phyloP scores from a whole-genome alignment of 164 flowering plant species.

The Vitis labrusca region DNA sequence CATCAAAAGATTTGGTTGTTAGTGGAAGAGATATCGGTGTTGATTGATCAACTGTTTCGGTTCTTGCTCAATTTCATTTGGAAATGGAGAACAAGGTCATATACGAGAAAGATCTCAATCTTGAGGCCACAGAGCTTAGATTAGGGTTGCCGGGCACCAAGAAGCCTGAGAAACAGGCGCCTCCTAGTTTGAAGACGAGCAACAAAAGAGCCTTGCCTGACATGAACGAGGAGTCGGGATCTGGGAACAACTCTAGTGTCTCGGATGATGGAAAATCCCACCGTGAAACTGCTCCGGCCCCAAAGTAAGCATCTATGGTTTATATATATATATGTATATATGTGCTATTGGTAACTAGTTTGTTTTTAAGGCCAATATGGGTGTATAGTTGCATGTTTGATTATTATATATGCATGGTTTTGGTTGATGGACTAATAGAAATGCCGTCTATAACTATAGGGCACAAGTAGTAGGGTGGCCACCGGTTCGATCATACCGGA shows the following conservation, averaged over 20 bases:
- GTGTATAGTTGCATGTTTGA: not conserved
- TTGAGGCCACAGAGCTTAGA: slow-evolving; percentile 65
- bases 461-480: slow-evolving; percentile 34
- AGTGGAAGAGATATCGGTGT: too few species aligned
- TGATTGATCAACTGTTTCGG: too few species aligned
- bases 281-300: slow-evolving; percentile 16
- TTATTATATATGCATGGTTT: not conserved
- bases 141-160: slow-evolving; percentile 57
- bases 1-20: too few species aligned
- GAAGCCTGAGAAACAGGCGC: not conserved
- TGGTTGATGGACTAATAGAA: not conserved
- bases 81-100: slow-evolving; percentile 12
- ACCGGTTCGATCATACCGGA: slow-evolving; percentile 34
- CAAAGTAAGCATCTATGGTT: slow-evolving; percentile 17
- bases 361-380: too few species aligned
- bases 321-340: not conserved
- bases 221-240: slow-evolving; percentile 12
- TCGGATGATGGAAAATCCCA: not conserved
- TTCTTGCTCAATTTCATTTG: not conserved
- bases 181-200: slow-evolving; percentile 11
- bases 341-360: not conserved
- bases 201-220: slow-evolving; percentile 43
- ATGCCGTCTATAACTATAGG: slow-evolving; percentile 7
- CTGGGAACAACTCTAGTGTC: not conserved
- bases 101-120: slow-evolving; percentile 45